A percentile compares a stretch with the other conserved stretches of the same genome.
These are phyloP conservation scores for Iberis pinnata DNA, from an alignment of 345 rosid genomes.

Conservation along the genomic window DNA sequence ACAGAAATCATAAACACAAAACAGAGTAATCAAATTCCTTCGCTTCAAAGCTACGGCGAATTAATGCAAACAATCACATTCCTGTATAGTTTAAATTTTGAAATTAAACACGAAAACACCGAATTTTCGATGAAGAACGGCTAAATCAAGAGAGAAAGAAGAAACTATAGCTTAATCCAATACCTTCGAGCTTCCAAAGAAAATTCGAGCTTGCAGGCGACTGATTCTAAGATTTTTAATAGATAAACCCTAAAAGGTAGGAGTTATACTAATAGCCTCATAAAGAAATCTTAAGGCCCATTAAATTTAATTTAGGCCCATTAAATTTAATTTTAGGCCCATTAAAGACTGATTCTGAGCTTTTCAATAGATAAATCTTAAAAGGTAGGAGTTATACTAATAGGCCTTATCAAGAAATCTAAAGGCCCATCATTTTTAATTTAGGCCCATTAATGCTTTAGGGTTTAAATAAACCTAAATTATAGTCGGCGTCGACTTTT, in stretches of 20 bases:
- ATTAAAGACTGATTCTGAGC: no score
- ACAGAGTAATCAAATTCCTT: background rate
- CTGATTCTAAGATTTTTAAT: background rate
- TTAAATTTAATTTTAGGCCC: background rate
- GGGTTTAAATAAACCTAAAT: no score
- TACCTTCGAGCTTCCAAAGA: constrained; percentile 7
- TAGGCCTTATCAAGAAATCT: no score
- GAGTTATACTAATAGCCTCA: no score
- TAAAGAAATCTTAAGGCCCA: no score
- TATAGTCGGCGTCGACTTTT: no score
- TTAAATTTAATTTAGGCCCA: no score
- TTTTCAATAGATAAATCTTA: no score
- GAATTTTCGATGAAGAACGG: background rate
- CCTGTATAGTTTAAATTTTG: background rate
- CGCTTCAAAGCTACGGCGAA: background rate
- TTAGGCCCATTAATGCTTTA: no score
- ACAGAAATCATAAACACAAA: background rate
- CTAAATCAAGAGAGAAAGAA: background rate
- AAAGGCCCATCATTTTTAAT: no score
- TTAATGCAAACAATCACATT: constrained; percentile 6
- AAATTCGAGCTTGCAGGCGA: constrained; percentile 7
- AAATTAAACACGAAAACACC: background rate
- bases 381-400: no score
- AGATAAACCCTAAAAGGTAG: constrained; percentile 27
- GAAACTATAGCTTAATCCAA: constrained; percentile 5